phyloP scores from a whole-genome alignment of 2,329 filamentous ascomycete species.

The Nemania bipapillata region DNA sequence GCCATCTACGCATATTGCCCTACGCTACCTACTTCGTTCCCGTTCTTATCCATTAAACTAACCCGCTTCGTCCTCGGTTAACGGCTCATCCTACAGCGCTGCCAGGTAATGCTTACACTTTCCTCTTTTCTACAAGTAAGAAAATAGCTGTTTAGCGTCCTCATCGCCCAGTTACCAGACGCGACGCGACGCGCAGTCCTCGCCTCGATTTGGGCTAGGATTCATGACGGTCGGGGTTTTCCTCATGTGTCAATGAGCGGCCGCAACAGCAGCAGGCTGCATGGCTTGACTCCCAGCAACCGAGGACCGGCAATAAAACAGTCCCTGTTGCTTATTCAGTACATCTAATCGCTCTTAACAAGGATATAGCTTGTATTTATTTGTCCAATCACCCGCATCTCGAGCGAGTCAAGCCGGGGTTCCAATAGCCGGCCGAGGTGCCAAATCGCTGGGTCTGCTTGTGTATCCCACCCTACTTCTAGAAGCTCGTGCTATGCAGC shows the following conservation, averaged over 20 bases:
- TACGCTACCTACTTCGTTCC: neutral
- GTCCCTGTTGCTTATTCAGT: slow-evolving; percentile 19
- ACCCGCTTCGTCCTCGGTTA: slow-evolving; percentile 1
- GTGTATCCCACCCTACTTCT: slow-evolving; percentile 37
- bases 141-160: neutral
- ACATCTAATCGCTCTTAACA: slow-evolving; percentile 5
- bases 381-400: slow-evolving; percentile 28
- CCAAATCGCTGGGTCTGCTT: slow-evolving; percentile 37
- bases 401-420: slow-evolving; percentile 12
- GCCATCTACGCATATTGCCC: slow-evolving; percentile 1
- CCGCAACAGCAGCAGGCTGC: neutral
- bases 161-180: neutral
- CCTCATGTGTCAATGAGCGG: neutral
- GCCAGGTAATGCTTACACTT: slow-evolving; percentile 11
- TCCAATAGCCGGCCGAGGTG: slow-evolving; percentile 26
- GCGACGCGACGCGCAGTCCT: neutral
- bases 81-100: neutral
- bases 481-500: slow-evolving; percentile 30
- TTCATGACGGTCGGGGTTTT: neutral
- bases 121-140: slow-evolving; percentile 11
- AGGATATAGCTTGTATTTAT: slow-evolving; percentile 14
- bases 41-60: neutral
- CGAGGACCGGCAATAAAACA: neutral
- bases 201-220: neutral
- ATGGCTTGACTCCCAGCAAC: slow-evolving; percentile 21